phyloP scores from a whole-genome alignment of 306 rosid genomes.

The Gastrolobium villosum region DNA sequence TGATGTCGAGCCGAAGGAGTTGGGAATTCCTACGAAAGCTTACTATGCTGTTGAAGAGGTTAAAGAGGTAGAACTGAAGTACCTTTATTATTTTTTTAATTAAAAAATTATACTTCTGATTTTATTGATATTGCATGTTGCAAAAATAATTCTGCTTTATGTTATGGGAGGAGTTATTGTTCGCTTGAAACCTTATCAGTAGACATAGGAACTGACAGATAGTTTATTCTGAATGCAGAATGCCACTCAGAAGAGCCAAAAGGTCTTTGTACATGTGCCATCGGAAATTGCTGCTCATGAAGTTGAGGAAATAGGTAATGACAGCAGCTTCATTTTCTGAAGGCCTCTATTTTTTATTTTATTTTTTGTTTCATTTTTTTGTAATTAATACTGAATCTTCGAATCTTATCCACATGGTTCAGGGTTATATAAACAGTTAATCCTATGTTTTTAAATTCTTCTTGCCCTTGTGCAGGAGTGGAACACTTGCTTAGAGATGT shows the following conservation, averaged over 20 bases:
- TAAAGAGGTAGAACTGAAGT: conserved; percentile 65
- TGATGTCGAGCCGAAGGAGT: conserved; percentile 90
- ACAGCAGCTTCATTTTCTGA: conserved; percentile 18
- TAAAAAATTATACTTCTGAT: neutral
- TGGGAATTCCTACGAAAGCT: conserved; percentile 98
- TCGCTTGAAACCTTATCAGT: conserved; percentile 1
- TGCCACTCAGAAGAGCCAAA: conserved; percentile 94
- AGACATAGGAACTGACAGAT: conserved; percentile 37
- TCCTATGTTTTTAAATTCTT: conserved; percentile 32
- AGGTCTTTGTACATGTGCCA: conserved; percentile 86
- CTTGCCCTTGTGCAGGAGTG: conserved; percentile 67
- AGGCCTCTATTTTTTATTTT: neutral
- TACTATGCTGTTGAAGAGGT: conserved; percentile 93
- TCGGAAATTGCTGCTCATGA: conserved; percentile 94
- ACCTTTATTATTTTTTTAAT: neutral
- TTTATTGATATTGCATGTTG: neutral
- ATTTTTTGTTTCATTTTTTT: neutral
- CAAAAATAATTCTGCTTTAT: neutral
- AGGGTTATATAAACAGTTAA: neutral
- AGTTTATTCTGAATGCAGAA: conserved; percentile 62
- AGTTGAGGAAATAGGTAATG: conserved; percentile 89
- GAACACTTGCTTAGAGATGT: conserved; percentile 83
- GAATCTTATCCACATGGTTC: conserved; percentile 15
- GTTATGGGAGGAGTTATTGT: conserved; percentile 34
- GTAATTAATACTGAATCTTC: neutral